These are phyloP conservation scores for Mortierella sp. DNA, from an alignment of 371 early-diverging fungal genomes.

Conservation along the genomic window DNA sequence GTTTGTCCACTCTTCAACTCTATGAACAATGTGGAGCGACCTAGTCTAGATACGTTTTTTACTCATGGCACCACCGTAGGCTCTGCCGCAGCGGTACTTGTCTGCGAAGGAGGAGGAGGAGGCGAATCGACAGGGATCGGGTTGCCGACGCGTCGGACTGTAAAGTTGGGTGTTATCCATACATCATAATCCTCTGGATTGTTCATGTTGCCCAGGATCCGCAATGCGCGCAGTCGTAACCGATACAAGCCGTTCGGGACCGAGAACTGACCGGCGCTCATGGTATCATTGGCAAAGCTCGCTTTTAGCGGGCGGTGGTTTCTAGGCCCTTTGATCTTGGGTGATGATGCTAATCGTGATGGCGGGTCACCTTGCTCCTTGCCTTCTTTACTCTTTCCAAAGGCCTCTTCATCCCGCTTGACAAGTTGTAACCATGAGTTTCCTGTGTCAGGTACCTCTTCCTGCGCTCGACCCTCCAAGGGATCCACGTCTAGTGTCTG, in stretches of 20 bases:
- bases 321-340: not conserved
- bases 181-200: constrained; percentile 33
- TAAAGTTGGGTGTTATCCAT: constrained; percentile 32
- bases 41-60: no score
- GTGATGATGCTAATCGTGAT: no score
- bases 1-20: no score
- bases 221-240: constrained; percentile 24
- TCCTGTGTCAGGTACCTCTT: not conserved
- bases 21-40: no score
- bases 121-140: no score
- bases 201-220: constrained; percentile 24
- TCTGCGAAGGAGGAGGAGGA: no score
- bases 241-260: constrained; percentile 31
- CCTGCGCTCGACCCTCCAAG: not conserved
- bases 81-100: no score
- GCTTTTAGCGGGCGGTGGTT: constrained; percentile 5
- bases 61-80: no score
- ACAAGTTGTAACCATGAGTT: not conserved
- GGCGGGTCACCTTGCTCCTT: not conserved
- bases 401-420: constrained; percentile 5
- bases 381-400: no score
- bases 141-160: constrained; percentile 8
- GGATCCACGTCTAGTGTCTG: constrained; percentile 13
- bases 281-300: not conserved
- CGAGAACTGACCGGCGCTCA: not conserved